These are phyloP conservation scores for Annulohypoxylon nitens DNA, from an alignment of 495 filamentous ascomycete species.

Conservation along the genomic window DNA sequence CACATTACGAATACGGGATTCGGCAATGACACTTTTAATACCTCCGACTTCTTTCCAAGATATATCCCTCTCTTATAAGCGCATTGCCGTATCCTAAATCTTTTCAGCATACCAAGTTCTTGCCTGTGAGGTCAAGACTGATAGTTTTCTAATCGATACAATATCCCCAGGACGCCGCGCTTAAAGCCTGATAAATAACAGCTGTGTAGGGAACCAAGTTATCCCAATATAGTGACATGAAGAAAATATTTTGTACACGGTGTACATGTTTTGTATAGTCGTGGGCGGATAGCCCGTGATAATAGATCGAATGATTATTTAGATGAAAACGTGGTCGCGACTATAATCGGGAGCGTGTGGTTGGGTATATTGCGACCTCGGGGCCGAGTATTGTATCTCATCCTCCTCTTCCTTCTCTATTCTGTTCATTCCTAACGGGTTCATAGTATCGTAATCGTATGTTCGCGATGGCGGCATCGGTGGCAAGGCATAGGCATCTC, in stretches of 20 bases:
- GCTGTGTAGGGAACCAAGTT: conserved; percentile 15
- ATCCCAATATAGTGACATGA: conserved; percentile 29
- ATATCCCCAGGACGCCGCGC: conserved; percentile 46
- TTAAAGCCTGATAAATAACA: conserved; percentile 30
- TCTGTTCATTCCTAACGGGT: conserved; percentile 63
- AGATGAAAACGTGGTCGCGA: conserved; percentile 49
- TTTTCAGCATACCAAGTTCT: conserved; percentile 14
- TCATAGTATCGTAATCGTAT: conserved; percentile 52
- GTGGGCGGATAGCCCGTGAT: conserved; percentile 7
- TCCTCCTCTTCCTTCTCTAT: conserved; percentile 55
- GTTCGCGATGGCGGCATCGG: conserved; percentile 39
- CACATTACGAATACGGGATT: conserved; percentile 32
- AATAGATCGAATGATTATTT: conserved; percentile 25
- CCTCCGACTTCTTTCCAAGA: conserved; percentile 2
- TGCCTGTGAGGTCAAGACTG: conserved; percentile 17
- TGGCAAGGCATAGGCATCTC: conserved; percentile 38
- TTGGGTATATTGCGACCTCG: conserved; percentile 44
- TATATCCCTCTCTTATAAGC: conserved; percentile 2
- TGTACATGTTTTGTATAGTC: conserved; percentile 21
- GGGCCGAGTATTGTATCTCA: conserved; percentile 33
- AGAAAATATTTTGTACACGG: conserved; percentile 25
- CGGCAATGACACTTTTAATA: background rate
- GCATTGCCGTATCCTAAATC: conserved; percentile 8
- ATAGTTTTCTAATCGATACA: conserved; percentile 41
- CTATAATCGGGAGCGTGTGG: conserved; percentile 34